Conservation (phyloP, 2,329 filamentous ascomycete genomes). For the Fusarium sp. region DNA sequence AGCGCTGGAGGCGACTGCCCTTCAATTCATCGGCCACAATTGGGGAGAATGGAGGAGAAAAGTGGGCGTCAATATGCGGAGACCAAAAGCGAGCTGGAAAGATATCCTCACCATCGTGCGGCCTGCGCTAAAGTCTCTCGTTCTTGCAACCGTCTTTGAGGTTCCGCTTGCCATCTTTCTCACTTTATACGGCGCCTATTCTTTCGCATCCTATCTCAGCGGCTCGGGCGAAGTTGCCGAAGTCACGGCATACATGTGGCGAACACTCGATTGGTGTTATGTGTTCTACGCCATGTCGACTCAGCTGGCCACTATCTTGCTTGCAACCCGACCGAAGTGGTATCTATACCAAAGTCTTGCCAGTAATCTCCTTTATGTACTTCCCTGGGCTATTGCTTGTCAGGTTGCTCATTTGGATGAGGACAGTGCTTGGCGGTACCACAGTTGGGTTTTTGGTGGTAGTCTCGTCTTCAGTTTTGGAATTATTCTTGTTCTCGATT, state of each 20-base stretch:
- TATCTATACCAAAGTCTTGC: constrained; percentile 75
- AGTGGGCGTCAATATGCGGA: constrained; percentile 35
- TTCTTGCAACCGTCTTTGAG: constrained; percentile 69
- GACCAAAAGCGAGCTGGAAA: constrained; percentile 30
- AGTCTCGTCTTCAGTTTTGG: constrained; percentile 76
- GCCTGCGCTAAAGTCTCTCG: constrained; percentile 66
- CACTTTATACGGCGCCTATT: constrained; percentile 67
- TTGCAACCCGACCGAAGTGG: constrained; percentile 74
- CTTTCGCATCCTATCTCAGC: constrained; percentile 74
- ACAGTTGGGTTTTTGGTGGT: constrained; percentile 75
- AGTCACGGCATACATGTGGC: constrained; percentile 76
- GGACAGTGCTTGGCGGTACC: constrained; percentile 74
- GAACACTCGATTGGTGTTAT: constrained; percentile 74
- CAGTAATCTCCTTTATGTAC: constrained; percentile 75
- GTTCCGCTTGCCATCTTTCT: constrained; percentile 73
- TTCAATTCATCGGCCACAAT: constrained; percentile 74
- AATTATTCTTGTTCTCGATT: constrained; percentile 61
- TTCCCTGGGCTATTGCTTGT: constrained; percentile 78
- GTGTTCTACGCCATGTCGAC: constrained; percentile 76
- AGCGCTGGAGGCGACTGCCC: constrained; percentile 72
- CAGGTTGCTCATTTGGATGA: constrained; percentile 60
- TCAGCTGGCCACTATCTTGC: constrained; percentile 73
- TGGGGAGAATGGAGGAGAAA: constrained; percentile 67
- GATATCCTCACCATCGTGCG: constrained; percentile 54
- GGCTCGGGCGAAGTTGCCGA: constrained; percentile 66